Conservation (phyloP, 1,284 basidiomycete genomes). For the Tilletia horrida region DNA sequence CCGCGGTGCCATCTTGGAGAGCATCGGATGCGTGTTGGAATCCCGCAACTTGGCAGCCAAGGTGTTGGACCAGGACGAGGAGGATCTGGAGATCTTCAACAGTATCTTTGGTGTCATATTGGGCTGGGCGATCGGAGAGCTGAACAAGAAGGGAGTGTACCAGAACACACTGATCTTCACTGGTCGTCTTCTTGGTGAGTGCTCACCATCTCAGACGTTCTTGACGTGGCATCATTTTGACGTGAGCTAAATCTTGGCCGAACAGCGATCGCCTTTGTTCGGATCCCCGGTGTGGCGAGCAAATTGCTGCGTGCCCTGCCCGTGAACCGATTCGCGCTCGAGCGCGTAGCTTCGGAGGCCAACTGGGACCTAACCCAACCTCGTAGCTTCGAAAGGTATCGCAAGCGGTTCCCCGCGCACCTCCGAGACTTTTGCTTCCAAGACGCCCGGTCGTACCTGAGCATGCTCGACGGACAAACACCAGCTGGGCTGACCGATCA, state of each 20-base stretch:
- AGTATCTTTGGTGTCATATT: conserved; percentile 46
- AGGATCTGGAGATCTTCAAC: conserved; percentile 40
- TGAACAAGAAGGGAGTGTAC: conserved; percentile 53
- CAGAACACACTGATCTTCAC: conserved; percentile 52
- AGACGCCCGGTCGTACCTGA: conserved; percentile 45
- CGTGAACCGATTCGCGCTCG: conserved; percentile 48
- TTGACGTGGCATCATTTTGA: not conserved
- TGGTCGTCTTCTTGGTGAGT: conserved; percentile 34
- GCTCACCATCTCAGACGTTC: not conserved
- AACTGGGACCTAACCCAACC: conserved; percentile 38
- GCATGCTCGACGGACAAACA: conserved; percentile 37
- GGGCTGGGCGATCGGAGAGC: conserved; percentile 48
- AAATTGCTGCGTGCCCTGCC: conserved; percentile 47
- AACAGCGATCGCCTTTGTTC: conserved; percentile 46
- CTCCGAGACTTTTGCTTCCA: conserved; percentile 45
- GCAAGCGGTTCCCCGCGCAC: conserved; percentile 33
- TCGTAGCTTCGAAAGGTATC: conserved; percentile 31
- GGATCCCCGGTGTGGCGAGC: conserved; percentile 45
- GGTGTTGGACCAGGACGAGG: conserved; percentile 32
- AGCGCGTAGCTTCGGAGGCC: conserved; percentile 43
- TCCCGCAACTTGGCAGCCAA: conserved; percentile 40
- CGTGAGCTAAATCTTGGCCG: not conserved
- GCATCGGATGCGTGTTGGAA: conserved; percentile 50
- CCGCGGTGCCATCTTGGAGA: conserved; percentile 48
- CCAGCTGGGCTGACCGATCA: not conserved